Conservation (phyloP, 495 filamentous ascomycete genomes). For the Chaetomium cochliodes region DNA sequence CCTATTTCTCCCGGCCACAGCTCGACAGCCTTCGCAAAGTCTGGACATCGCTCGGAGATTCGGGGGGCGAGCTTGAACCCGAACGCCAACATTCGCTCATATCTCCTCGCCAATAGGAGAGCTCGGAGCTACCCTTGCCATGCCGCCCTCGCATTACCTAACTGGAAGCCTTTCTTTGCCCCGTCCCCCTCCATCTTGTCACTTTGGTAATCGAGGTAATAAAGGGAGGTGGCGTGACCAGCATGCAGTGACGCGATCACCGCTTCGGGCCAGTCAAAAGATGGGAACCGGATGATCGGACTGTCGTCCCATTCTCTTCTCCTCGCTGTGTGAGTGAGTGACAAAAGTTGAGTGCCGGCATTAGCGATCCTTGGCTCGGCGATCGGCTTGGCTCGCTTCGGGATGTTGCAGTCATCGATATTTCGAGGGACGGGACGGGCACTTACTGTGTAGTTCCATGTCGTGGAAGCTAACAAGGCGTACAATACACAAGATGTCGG, state of each 20-base stretch:
- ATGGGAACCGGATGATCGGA: background rate
- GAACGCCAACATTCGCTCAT: too few relatives aligned
- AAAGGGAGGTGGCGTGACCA: slow-evolving; percentile 2
- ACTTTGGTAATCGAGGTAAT: background rate
- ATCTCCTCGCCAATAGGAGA: slow-evolving; percentile 4
- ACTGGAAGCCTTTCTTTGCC: background rate
- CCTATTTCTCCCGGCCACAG: too few relatives aligned
- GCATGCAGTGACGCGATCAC: background rate
- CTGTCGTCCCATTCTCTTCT: background rate
- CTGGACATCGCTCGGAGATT: background rate
- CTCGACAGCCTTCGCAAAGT: background rate
- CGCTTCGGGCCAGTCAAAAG: background rate
- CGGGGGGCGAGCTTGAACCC: background rate
- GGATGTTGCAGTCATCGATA: background rate
- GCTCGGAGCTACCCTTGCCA: slow-evolving; percentile 10
- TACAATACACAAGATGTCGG: background rate
- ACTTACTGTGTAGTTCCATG: background rate
- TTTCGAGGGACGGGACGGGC: background rate
- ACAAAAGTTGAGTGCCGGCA: slow-evolving; percentile 3
- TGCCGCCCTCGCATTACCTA: background rate
- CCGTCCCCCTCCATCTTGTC: background rate
- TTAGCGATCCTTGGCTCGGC: background rate
- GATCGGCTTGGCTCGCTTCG: background rate
- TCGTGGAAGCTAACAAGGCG: background rate
- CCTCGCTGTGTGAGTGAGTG: background rate